Base-by-base conservation (phyloP, 352 stramenopile genomes). In the Stephanocyclus meneghinianus region DNA sequence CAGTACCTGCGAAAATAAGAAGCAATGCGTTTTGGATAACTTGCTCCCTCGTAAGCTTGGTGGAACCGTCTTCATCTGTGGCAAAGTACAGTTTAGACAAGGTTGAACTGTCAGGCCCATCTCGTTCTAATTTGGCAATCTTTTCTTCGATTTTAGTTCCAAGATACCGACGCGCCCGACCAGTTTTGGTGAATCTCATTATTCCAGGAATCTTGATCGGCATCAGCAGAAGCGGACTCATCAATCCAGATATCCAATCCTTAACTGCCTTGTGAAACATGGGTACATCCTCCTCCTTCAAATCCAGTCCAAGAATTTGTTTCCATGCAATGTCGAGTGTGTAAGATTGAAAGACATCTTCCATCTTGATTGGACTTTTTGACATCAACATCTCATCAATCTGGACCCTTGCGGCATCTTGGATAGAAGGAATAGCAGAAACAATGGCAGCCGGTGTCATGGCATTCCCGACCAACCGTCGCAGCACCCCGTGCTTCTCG, bases 1-100 rank as follows among this genome's bases (percentile, higher is more conserved):
- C 81, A 5, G 66, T 80, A 10, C 76, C 76, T 16, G 81, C 81
- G 16, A 87, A 69, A 37, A 87, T 83, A 1, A 87, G 48, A 10
- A 87, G 32, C 21, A 83, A 51, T 21, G 68, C 45, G 74, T 87
- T 87, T 44, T 87, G 50, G 18, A 87, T 78, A 1, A 87, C 69
- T 77, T 87, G 56, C 1, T 80, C 42, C 1, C 47, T 29, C 0
- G 70, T 77, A 9, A 84, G 45, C 21, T 35, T 66, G 4, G 30
- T 78, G 18, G 13, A 45, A 40, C 71, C 68, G 18, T 78, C 71
- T 0, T 73, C 63, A 61, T 82, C 71, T 45, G 16, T 77, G 0
- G 81, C 63, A 85, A 81, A 85, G 9, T 78, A 51, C 56, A 87
- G 65, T 16, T 71, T 76, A 32, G 72, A 75, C 8, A 87, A 37